These are phyloP conservation scores for Pterocarpus santalinus DNA, from an alignment of 306 rosid genomes.

Conservation along the genomic window DNA sequence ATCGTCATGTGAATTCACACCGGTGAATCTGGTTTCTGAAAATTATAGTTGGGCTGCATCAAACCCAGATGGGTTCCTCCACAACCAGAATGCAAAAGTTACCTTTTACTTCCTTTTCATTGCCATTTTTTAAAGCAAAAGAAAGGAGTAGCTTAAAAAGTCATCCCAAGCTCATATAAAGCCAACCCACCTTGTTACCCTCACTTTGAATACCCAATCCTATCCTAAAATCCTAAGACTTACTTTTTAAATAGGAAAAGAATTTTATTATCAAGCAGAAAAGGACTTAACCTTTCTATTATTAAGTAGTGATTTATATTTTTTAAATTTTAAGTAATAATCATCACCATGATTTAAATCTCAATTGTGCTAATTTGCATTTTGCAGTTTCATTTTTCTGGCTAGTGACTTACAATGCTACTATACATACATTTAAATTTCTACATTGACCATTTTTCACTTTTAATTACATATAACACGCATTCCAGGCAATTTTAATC, in stretches of 20 bases:
- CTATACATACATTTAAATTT: constrained; percentile 23
- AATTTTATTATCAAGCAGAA: not conserved
- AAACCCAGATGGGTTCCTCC: no score
- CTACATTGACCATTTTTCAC: constrained; percentile 3
- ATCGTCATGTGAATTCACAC: no score
- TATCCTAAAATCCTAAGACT: constrained; percentile 33
- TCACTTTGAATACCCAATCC: constrained; percentile 26
- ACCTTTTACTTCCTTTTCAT: not conserved
- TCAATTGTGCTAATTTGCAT: constrained; percentile 5
- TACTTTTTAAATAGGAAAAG: constrained; percentile 4
- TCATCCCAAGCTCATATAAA: not conserved
- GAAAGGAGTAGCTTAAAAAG: constrained; percentile 12
- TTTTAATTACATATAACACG: constrained; percentile 1
- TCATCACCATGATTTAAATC: constrained; percentile 16
- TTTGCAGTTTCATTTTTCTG: constrained; percentile 16
- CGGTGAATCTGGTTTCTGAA: no score
- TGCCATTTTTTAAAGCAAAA: not conserved
- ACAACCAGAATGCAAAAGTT: not conserved
- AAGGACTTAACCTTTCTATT: constrained; percentile 6
- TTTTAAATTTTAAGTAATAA: constrained; percentile 16
- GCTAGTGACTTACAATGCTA: not conserved
- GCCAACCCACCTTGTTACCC: constrained; percentile 19
- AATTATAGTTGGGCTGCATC: no score
- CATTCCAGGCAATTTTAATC: constrained; percentile 19
- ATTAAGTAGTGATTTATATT: not conserved